phyloP scores from a whole-genome alignment of 441 rosid species.

The Francoa sonchifolia region DNA sequence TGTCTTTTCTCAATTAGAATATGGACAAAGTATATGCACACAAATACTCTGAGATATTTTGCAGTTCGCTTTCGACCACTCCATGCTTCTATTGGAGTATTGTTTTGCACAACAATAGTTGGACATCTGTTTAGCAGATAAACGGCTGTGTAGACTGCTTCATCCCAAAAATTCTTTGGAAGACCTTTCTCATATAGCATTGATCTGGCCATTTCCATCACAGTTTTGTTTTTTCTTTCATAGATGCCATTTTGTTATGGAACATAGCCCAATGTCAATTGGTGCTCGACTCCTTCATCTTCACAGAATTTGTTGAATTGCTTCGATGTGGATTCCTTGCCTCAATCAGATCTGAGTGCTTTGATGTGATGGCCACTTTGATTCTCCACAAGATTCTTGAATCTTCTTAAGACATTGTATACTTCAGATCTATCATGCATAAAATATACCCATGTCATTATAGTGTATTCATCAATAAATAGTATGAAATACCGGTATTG shows the following conservation, averaged over 20 bases:
- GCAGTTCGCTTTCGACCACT: neutral
- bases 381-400: neutral
- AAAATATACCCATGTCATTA: neutral
- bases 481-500: neutral
- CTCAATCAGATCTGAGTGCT: neutral
- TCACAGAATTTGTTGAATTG: neutral
- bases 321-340: neutral
- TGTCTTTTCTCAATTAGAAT: neutral
- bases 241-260: slow-evolving; percentile 1
- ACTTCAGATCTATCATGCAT: neutral
- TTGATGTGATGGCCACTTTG: neutral
- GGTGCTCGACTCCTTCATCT: neutral
- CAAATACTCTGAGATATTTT: neutral
- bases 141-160: neutral
- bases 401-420: neutral
- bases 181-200: neutral
- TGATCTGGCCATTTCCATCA: neutral
- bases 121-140: neutral
- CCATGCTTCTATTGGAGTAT: slow-evolving; percentile 1
- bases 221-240: neutral
- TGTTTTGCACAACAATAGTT: neutral
- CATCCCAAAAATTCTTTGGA: neutral
- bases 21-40: neutral
- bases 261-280: neutral
- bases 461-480: neutral